Conservation (phyloP, 1,284 basidiomycete species). For the Polyporus tsugae region DNA sequence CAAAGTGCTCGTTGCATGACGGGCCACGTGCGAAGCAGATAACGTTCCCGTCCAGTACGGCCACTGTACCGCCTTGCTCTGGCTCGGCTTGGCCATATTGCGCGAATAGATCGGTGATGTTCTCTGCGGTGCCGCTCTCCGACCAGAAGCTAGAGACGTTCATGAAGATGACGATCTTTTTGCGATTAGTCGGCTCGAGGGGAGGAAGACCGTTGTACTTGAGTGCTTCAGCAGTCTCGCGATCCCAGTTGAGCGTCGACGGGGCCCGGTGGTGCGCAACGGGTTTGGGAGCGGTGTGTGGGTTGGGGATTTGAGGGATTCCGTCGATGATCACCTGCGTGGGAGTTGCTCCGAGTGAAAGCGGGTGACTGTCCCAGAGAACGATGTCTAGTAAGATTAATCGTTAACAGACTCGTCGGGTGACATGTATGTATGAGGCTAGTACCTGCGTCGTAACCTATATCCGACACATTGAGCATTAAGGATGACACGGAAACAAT, state of each 20-base stretch:
- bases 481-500: neutral
- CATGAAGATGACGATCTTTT: conserved; percentile 58
- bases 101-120: conserved; percentile 34
- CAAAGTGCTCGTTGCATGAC: conserved; percentile 25
- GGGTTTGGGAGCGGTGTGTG: conserved; percentile 57
- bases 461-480: neutral
- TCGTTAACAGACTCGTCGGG: neutral
- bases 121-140: conserved; percentile 7
- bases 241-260: conserved; percentile 67
- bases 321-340: conserved; percentile 78
- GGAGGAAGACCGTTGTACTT: conserved; percentile 73
- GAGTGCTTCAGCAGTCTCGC: conserved; percentile 62
- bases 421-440: neutral
- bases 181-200: conserved; percentile 50
- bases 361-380: conserved; percentile 89
- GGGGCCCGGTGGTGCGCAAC: conserved; percentile 58
- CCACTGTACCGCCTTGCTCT: conserved; percentile 38
- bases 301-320: conserved; percentile 59
- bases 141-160: conserved; percentile 61
- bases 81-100: conserved; percentile 6
- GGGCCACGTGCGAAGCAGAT: conserved; percentile 48
- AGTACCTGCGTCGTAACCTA: conserved; percentile 48
- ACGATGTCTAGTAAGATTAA: conserved; percentile 70
- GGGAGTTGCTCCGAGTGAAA: conserved; percentile 77
- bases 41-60: conserved; percentile 53